Evolutionary conservation across 129 eudicot genomes (phyloP).

Genomic region (Ambrosia artemisiifolia): DNA sequence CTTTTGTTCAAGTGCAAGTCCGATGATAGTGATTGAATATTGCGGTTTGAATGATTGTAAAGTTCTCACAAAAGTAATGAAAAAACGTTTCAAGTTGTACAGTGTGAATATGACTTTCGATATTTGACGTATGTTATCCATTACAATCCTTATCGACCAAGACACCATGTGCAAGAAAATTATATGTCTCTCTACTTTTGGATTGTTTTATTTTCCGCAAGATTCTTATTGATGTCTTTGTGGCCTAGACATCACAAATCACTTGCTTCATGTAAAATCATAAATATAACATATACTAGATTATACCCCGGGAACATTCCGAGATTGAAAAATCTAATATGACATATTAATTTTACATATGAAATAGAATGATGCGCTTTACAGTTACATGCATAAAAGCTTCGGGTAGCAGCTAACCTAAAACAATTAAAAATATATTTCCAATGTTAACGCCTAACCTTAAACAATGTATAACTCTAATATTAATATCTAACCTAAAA

Average conservation of each 20-base stretch:
- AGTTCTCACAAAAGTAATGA: background rate
- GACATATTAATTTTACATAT: too few relatives aligned
- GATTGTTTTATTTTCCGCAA: background rate
- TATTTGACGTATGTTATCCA: background rate
- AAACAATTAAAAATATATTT: too few relatives aligned
- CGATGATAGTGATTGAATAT: too few relatives aligned
- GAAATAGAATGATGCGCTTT: too few relatives aligned
- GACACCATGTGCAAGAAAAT: slow-evolving; percentile 4
- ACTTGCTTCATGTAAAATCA: background rate
- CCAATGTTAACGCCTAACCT: too few relatives aligned
- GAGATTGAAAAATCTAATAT: too few relatives aligned
- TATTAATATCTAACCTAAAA: too few relatives aligned
- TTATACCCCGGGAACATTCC: too few relatives aligned
- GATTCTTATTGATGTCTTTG: background rate
- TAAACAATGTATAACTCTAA: too few relatives aligned
- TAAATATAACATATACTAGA: background rate
- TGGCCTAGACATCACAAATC: background rate
- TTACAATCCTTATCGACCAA: slow-evolving; percentile 4
- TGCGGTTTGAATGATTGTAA: background rate
- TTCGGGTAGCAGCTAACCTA: too few relatives aligned
- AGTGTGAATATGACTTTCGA: slow-evolving; percentile 11
- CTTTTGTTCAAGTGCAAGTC: too few relatives aligned
- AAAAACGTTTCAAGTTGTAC: background rate
- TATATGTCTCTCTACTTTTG: background rate
- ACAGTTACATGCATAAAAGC: too few relatives aligned